Percentiles rank a stretch among this genome's conserved stretches.
These are phyloP conservation scores for Trichosporon sp. DNA, from an alignment of 1,284 basidiomycete species.

Conservation along the genomic window DNA sequence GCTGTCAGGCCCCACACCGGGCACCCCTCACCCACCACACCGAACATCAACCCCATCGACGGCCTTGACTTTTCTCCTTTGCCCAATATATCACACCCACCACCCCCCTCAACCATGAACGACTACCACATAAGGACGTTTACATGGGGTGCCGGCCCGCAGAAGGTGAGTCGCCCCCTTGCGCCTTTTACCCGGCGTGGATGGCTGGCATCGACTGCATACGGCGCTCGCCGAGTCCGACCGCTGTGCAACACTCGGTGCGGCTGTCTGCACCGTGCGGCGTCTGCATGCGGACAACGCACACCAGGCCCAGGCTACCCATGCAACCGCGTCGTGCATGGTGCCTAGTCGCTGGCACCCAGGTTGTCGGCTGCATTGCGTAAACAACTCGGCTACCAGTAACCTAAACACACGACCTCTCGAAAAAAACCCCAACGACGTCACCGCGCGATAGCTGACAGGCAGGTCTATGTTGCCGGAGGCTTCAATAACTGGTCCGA, in stretches of 20 bases:
- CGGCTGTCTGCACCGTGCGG: background rate
- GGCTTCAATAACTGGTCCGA: conserved; percentile 57
- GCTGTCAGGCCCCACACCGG: background rate
- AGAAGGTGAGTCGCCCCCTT: conserved; percentile 39
- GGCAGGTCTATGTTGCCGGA: conserved; percentile 53
- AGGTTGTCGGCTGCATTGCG: background rate
- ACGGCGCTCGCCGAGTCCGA: background rate
- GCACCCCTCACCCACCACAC: conserved; percentile 26
- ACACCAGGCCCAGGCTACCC: background rate
- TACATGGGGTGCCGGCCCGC: conserved; percentile 53
- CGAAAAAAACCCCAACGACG: background rate
- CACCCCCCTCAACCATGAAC: conserved; percentile 24
- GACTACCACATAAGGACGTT: conserved; percentile 46
- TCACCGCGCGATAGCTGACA: background rate
- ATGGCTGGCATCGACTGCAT: conserved; percentile 3
- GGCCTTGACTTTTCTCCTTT: conserved; percentile 11
- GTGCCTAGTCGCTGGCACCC: conserved; percentile 4
- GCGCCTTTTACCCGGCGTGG: background rate
- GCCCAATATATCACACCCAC: background rate
- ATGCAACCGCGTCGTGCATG: background rate
- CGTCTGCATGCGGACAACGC: background rate
- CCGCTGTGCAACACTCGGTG: background rate
- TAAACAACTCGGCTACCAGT: conserved; percentile 2
- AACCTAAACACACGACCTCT: conserved; percentile 9
- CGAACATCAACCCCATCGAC: conserved; percentile 11